Percentiles rank a stretch among this genome's conserved stretches.
phyloP scores from a whole-genome alignment of 2,329 filamentous ascomycete species.

The Bertia moriformis region DNA sequence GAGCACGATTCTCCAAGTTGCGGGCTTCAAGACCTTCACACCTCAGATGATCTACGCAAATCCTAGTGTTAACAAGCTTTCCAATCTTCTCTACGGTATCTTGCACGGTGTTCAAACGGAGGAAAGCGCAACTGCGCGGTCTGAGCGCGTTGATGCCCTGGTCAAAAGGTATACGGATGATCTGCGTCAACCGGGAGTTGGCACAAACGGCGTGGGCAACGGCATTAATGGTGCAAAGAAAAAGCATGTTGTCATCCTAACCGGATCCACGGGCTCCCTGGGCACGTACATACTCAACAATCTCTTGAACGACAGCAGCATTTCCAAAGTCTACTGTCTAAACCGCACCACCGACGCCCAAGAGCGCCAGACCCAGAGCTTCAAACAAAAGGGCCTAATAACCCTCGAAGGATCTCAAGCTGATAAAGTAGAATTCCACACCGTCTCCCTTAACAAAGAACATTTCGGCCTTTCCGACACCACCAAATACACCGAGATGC shows the following conservation, averaged over 20 bases:
- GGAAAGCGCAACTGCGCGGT: background rate
- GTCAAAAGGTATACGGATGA: background rate
- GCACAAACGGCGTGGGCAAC: background rate
- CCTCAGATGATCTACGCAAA: background rate
- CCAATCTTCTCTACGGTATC: background rate
- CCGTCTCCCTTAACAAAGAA: background rate
- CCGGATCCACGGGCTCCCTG: slow-evolving; percentile 11
- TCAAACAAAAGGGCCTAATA: background rate
- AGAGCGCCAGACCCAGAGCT: background rate
- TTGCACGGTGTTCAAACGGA: background rate
- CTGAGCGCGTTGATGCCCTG: background rate
- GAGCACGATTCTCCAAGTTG: background rate
- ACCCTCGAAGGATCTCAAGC: too few relatives aligned
- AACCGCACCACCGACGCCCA: slow-evolving; percentile 8
- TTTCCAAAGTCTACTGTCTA: slow-evolving; percentile 12
- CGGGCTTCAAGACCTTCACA: background rate
- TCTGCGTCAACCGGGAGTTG: too few relatives aligned
- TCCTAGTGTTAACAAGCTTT: background rate
- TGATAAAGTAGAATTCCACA: background rate
- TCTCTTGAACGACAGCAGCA: slow-evolving; percentile 5
- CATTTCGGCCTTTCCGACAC: slow-evolving; percentile 27
- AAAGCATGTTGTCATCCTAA: slow-evolving; percentile 8
- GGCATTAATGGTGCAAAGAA: slow-evolving; percentile 2
- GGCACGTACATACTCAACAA: slow-evolving; percentile 8
- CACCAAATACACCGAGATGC: slow-evolving; percentile 15